These are phyloP conservation scores for Capsicum chinense DNA, from an alignment of 257 asterid genomes.

Conservation along the genomic window DNA sequence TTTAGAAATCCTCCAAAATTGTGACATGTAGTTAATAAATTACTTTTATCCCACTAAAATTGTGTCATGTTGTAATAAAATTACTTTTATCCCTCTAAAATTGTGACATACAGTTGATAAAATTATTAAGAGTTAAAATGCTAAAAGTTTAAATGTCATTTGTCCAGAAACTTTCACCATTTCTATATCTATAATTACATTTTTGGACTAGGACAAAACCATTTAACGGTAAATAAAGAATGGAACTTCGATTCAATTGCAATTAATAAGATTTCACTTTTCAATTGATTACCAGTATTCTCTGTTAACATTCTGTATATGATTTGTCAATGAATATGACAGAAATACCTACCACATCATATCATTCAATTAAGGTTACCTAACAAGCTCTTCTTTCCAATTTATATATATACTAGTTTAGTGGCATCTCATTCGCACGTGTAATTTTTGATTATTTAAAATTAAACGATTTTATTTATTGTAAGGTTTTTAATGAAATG, in stretches of 20 bases:
- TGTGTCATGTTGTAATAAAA: no score
- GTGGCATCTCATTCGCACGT: no score
- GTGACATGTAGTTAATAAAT: no score
- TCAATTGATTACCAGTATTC: background rate
- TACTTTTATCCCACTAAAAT: no score
- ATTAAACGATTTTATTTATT: no score
- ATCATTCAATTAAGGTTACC: constrained; percentile 25
- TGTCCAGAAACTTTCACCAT: background rate
- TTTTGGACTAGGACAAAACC: background rate
- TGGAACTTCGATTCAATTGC: background rate
- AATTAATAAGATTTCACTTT: background rate
- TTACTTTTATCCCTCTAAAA: no score
- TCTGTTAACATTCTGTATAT: background rate
- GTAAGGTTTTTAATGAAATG: no score
- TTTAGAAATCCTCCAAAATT: no score
- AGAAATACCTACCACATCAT: background rate
- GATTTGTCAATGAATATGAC: constrained; percentile 12
- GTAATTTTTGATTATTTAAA: no score
- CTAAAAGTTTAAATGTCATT: background rate
- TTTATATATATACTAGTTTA: background rate
- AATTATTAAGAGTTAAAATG: background rate
- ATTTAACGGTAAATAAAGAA: background rate
- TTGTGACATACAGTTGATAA: no score
- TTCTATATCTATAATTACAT: background rate
- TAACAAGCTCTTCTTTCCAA: background rate